These are phyloP conservation scores for Dichotomopilus funicola DNA, from an alignment of 2,329 filamentous ascomycete genomes.

Conservation along the genomic window DNA sequence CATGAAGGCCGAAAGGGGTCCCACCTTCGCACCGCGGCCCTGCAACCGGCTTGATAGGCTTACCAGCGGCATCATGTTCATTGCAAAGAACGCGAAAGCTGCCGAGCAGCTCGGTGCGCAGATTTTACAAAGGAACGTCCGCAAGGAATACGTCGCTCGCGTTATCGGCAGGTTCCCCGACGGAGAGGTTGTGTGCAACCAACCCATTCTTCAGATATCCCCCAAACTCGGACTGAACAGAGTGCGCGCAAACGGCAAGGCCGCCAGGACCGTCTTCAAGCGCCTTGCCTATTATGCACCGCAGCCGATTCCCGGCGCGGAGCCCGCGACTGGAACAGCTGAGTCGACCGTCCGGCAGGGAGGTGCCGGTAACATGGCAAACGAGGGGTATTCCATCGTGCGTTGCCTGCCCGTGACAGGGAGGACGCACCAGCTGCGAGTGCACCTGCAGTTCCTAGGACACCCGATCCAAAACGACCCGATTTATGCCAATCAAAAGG, in stretches of 20 bases:
- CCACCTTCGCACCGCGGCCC: constrained; percentile 52
- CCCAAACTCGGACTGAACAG: constrained; percentile 92
- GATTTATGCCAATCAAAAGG: constrained; percentile 90
- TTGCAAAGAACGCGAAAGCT: constrained; percentile 76
- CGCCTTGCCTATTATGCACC: constrained; percentile 85
- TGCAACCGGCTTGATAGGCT: constrained; percentile 92
- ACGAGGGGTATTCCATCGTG: constrained; percentile 85
- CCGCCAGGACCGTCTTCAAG: constrained; percentile 85
- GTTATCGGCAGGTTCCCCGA: constrained; percentile 90
- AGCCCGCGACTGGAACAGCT: constrained; percentile 17
- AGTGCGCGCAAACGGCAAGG: constrained; percentile 87
- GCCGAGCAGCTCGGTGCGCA: constrained; percentile 72
- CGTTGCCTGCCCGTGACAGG: constrained; percentile 90
- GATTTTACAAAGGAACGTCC: constrained; percentile 72
- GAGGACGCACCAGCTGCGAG: constrained; percentile 87
- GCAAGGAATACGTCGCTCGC: constrained; percentile 91
- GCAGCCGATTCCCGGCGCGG: constrained; percentile 2
- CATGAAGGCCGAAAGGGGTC: constrained; percentile 67
- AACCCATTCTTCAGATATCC: constrained; percentile 89
- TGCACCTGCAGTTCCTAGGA: constrained; percentile 89
- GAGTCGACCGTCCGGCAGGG: constrained; percentile 18
- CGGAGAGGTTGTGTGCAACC: constrained; percentile 83
- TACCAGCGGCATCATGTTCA: constrained; percentile 97
- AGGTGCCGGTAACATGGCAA: constrained; percentile 35
- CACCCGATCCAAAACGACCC: constrained; percentile 96